Base-by-base conservation (phyloP, 192 early-diverging fungal genomes). In the Coemansia sp. region DNA sequence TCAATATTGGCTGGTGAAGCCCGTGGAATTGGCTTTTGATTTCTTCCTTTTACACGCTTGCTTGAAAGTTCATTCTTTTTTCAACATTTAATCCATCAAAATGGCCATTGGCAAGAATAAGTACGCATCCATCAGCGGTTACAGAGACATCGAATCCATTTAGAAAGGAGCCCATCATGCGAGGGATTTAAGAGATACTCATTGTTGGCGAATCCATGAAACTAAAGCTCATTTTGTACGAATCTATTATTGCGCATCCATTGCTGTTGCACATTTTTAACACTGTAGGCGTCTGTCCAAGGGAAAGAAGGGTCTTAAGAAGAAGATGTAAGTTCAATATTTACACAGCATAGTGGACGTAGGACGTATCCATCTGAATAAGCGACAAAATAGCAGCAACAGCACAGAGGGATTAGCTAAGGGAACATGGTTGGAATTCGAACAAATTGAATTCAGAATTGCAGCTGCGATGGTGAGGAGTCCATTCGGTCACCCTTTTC, bases 231-330 rank as follows among this genome's bases (percentile, higher is more conserved):
- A 59, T 62, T 47, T 32, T 45, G 59, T 43, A 32, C 60, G 63
- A 41, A 70, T 76, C 64, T 42, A 67, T 69, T 45, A 41, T 21
- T 40, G 8, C 39, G 4, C 39, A 59, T 41, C 39, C 7, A 39
- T 18, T 40, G 46, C 46, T 47, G 11, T 4, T 47, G 46, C n/a
- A n/a, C 41, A 15, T 52, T 22, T 2, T 5, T 32, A 32, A 32
- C 32, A 32, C 32, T 82, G 75, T 85, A 95, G 90, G 92, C 92
- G 95, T 85, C 88, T 97, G 72, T 95, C 93, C 77, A 97, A 97
- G 88, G 95, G 95, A 78, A 97, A 96, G 88, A 97, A 97, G 92
- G 95, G 94, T 73, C 86, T 95, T 74, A 97, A 97, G 93, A 97
- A 97, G 93, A 97, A 94, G 91, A 89, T 92, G 73, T 80, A 80